phyloP scores from a whole-genome alignment of 495 filamentous ascomycete genomes.

The Neurospora sp. region DNA sequence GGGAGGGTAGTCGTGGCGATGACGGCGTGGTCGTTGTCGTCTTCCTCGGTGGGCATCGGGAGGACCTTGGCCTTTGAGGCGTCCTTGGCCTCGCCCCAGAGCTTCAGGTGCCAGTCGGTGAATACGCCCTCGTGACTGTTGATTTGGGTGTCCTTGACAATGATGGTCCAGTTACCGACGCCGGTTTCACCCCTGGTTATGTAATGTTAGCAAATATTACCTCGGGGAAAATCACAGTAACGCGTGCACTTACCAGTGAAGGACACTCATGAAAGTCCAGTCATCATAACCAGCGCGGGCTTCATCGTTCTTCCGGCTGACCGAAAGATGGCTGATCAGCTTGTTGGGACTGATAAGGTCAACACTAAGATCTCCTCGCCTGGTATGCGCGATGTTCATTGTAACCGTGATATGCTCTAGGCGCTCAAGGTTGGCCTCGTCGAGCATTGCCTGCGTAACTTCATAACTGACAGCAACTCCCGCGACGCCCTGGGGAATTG shows the following conservation, averaged over 20 bases:
- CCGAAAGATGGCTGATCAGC: conserved; percentile 73
- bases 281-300: conserved; percentile 67
- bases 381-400: conserved; percentile 85
- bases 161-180: conserved; percentile 77
- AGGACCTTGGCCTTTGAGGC: conserved; percentile 55
- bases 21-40: conserved; percentile 67
- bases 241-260: conserved; percentile 64
- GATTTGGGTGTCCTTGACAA: conserved; percentile 75
- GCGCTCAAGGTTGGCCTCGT: conserved; percentile 70
- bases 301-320: conserved; percentile 54
- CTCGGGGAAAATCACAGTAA: background rate
- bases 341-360: conserved; percentile 80
- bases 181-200: conserved; percentile 72
- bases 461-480: conserved; percentile 70
- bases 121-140: conserved; percentile 72
- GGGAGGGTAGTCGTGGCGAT: conserved; percentile 32
- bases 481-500: conserved; percentile 75
- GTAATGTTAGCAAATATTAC: conserved; percentile 8
- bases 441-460: conserved; percentile 64
- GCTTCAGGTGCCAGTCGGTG: conserved; percentile 83
- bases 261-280: conserved; percentile 98
- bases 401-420: conserved; percentile 94
- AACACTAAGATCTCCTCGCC: conserved; percentile 84
- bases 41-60: conserved; percentile 74
- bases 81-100: conserved; percentile 86